phyloP scores from a whole-genome alignment of 1,139 yeast genomes.

The Trichomonascaceae sp. region DNA sequence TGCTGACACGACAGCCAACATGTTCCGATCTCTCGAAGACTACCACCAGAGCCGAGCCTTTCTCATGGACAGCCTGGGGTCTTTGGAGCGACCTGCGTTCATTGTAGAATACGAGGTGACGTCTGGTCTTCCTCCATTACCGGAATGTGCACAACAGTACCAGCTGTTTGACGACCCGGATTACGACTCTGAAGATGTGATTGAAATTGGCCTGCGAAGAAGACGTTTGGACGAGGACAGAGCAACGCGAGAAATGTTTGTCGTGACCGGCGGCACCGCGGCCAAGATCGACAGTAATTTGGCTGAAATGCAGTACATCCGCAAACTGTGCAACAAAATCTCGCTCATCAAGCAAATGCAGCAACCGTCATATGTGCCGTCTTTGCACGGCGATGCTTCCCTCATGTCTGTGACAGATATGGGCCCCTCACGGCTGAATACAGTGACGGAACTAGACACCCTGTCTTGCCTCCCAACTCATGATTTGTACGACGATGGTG shows the following conservation, averaged over 20 bases:
- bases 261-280: conserved; percentile 44
- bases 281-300: conserved; percentile 53
- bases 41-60: conserved; percentile 3
- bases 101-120: conserved; percentile 73
- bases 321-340: conserved; percentile 80
- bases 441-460: conserved; percentile 50
- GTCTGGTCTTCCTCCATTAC: conserved; percentile 65
- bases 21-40: conserved; percentile 6
- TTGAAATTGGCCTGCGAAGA: conserved; percentile 4
- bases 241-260: conserved; percentile 15
- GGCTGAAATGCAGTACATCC: conserved; percentile 69
- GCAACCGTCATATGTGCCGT: conserved; percentile 65
- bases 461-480: conserved; percentile 63
- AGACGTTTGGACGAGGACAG: too few species aligned
- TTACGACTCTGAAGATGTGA: conserved; percentile 34
- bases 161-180: conserved; percentile 20
- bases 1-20: conserved; percentile 16
- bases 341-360: conserved; percentile 86
- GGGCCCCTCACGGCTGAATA: too few species aligned
- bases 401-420: not conserved
- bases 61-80: conserved; percentile 17
- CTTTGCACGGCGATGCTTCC: conserved; percentile 17
- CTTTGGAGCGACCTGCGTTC: conserved; percentile 50
- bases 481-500: conserved; percentile 40
- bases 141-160: conserved; percentile 20